Base-by-base conservation (phyloP, 1,139 yeast genomes). In the Yamadazyma triangularis region DNA sequence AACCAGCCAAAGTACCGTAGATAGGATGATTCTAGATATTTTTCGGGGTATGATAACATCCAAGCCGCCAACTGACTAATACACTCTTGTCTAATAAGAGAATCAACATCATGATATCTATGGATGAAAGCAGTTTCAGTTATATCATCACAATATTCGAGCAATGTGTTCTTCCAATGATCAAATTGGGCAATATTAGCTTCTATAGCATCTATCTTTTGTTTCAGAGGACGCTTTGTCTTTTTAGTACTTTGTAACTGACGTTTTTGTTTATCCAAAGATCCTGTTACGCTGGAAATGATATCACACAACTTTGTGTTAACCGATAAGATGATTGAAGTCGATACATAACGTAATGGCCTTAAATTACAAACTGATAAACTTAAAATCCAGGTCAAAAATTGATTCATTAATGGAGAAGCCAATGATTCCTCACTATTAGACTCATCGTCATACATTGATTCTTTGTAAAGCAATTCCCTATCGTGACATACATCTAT, bases 1-100 rank as follows among this genome's bases (percentile, higher is more conserved):
- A 86, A 64, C 93, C 94, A 84, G 3, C 95, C 95, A 49, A 82
- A 73, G 50, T 84, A 85, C 38, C 89, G 72, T 38, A 88, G 64
- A 48, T 77, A 84, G 1, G 77, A 61, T 2, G 82, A 79, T 38
- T 79, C 84, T 44, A 83, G 69, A 47, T 84, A 88, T 33, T 69
- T 60, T 34, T 80, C 87, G 0, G 95, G 95, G 39, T 72, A 73
- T 6, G 60, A 51, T n/a, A 70, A 63, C 64, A 86, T 82, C 83
- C 94, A 82, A 16, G 58, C 64, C 13, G 87, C 77, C 29, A 88
- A 60, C 25, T 72, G 68, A 11, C 54, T 49, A 41, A 86, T 62
- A 38, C 95, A 83, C 35, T 80, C 87, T 14, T 71, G 69, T 42
- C 97, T 69, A 21, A 88, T 81, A 8, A 58, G 55, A 6, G 81